phyloP scores from a whole-genome alignment of 495 filamentous ascomycete species.

The Hypoxylon fragiforme region DNA sequence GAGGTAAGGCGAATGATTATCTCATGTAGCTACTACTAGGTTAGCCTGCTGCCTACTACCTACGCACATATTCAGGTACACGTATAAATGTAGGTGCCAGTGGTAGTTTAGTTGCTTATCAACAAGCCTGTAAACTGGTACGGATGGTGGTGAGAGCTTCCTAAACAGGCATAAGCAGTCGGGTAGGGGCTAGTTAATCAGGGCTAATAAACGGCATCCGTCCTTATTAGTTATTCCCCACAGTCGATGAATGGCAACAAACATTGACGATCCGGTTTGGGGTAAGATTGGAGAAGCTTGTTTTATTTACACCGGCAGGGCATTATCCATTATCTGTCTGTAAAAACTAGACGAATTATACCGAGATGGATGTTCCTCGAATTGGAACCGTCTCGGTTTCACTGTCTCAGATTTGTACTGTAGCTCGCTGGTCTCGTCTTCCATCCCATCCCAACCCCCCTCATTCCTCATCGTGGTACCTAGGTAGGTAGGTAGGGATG shows the following conservation, averaged over 20 bases:
- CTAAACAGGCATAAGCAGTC: conserved; percentile 14
- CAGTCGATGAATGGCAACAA: conserved; percentile 15
- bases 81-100: no score
- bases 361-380: background rate
- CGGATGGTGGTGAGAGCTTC: conserved; percentile 21
- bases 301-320: no score
- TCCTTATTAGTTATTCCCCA: conserved; percentile 10
- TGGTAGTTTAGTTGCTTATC: no score
- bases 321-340: no score
- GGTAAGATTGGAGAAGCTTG: conserved; percentile 1
- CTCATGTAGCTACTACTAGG: no score
- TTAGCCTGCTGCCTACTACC: no score
- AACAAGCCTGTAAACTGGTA: background rate
- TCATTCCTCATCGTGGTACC: background rate
- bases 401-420: background rate
- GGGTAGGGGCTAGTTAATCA: no score
- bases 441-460: background rate
- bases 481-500: no score
- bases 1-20: no score
- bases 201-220: conserved; percentile 1
- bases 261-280: background rate
- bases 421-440: background rate
- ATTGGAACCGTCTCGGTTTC: background rate
- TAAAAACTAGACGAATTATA: background rate
- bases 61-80: no score